Conservation (phyloP, 2,329 filamentous ascomycete species). For the Paecilomyces sp. region DNA sequence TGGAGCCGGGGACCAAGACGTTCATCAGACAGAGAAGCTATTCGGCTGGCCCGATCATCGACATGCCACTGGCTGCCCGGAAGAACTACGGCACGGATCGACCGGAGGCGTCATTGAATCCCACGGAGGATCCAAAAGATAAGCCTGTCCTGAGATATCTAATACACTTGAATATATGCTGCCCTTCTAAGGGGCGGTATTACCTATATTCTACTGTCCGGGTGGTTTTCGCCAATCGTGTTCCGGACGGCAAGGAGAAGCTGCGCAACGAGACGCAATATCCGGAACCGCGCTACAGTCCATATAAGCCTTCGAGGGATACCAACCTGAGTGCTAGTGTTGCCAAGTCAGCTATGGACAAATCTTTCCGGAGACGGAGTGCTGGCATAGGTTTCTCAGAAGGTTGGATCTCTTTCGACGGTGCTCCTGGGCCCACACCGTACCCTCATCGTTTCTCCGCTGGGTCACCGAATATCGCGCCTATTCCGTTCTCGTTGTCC, state of each 20-base stretch:
- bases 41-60: slow-evolving; percentile 76
- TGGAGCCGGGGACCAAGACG: slow-evolving; percentile 91
- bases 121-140: slow-evolving; percentile 29
- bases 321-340: slow-evolving; percentile 33
- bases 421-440: background rate
- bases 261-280: slow-evolving; percentile 82
- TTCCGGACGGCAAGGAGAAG: slow-evolving; percentile 91
- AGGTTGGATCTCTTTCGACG: slow-evolving; percentile 1
- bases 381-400: slow-evolving; percentile 37
- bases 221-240: slow-evolving; percentile 92
- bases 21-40: slow-evolving; percentile 94
- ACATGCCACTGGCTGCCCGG: slow-evolving; percentile 49
- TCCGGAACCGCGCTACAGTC: slow-evolving; percentile 78
- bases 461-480: background rate
- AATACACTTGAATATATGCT: slow-evolving; percentile 89
- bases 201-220: slow-evolving; percentile 89
- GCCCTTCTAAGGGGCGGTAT: slow-evolving; percentile 71
- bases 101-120: slow-evolving; percentile 46
- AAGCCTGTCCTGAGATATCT: slow-evolving; percentile 80
- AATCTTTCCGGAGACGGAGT: slow-evolving; percentile 52
- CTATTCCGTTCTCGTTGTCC: background rate
- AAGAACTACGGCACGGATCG: slow-evolving; percentile 44
- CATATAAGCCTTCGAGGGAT: slow-evolving; percentile 63
- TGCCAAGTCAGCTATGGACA: slow-evolving; percentile 52
- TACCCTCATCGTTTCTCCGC: slow-evolving; percentile 4